Conservation (phyloP, 1,139 yeast species). For the Suzukiozyma palmioleophila region DNA sequence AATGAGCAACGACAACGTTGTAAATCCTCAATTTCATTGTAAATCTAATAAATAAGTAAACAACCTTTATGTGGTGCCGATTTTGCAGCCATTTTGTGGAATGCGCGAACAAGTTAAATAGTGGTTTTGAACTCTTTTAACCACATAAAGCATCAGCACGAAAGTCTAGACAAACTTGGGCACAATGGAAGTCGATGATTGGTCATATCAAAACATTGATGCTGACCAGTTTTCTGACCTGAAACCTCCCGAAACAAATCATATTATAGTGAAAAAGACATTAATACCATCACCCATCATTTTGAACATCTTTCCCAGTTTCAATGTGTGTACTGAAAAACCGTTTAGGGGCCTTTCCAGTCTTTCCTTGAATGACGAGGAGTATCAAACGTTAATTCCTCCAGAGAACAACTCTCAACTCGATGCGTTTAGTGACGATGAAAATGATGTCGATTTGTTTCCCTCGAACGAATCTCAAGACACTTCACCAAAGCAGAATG, state of each 20-base stretch:
- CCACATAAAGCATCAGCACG: background rate
- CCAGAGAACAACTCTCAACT: slow-evolving; percentile 39
- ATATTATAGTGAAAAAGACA: slow-evolving; percentile 29
- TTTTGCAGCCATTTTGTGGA: slow-evolving; percentile 2
- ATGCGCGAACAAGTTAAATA: background rate
- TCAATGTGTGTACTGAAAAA: slow-evolving; percentile 30
- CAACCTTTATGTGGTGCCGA: background rate
- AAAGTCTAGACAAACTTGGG: no score
- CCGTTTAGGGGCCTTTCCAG: slow-evolving; percentile 31
- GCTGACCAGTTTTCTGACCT: slow-evolving; percentile 7
- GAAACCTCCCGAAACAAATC: slow-evolving; percentile 2
- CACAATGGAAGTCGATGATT: slow-evolving; percentile 8
- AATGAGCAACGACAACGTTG: background rate
- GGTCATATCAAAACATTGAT: slow-evolving; percentile 10
- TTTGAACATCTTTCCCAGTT: slow-evolving; percentile 27
- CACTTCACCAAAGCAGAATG: background rate
- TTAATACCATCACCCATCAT: slow-evolving; percentile 35
- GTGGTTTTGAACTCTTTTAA: background rate
- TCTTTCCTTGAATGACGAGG: slow-evolving; percentile 34
- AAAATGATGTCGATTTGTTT: slow-evolving; percentile 22
- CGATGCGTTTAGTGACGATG: slow-evolving; percentile 36
- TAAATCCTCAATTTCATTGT: slow-evolving; percentile 3
- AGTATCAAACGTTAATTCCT: slow-evolving; percentile 32
- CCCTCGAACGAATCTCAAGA: slow-evolving; percentile 1
- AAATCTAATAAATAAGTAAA: background rate